Evolutionary conservation across 2,329 filamentous ascomycete genomes (phyloP).

Genomic region (Fusarium nematophilum): DNA sequence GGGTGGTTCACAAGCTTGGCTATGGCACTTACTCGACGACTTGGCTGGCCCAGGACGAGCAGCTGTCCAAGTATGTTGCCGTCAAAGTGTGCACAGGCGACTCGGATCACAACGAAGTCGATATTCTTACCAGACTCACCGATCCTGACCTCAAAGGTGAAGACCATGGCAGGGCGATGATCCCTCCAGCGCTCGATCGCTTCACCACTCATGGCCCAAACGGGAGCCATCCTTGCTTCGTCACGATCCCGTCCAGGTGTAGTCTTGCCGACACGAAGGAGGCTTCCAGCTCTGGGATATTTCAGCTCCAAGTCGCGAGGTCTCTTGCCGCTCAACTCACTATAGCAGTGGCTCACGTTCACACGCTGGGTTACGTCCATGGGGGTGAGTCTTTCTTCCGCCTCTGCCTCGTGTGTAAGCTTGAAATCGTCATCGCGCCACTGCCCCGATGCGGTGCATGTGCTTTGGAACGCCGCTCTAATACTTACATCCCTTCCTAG

Average conservation of each 20-base stretch:
- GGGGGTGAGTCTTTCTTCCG: slow-evolving; percentile 37
- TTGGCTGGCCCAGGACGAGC: slow-evolving; percentile 48
- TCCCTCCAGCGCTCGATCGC: slow-evolving; percentile 37
- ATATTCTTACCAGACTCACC: slow-evolving; percentile 36
- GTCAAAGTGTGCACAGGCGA: slow-evolving; percentile 48
- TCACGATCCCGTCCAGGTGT: slow-evolving; percentile 39
- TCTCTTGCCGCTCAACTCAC: slow-evolving; percentile 43
- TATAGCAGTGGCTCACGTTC: slow-evolving; percentile 46
- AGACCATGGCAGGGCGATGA: not conserved
- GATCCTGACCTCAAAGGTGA: not conserved
- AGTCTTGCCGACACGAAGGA: slow-evolving; percentile 38
- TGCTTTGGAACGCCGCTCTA: too few relatives aligned
- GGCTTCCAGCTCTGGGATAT: slow-evolving; percentile 14
- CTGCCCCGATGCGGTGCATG: too few relatives aligned
- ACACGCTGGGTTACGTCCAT: slow-evolving; percentile 47
- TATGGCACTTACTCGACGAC: slow-evolving; percentile 46
- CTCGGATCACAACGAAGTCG: slow-evolving; percentile 25
- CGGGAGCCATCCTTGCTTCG: slow-evolving; percentile 44
- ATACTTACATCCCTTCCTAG: slow-evolving; percentile 23
- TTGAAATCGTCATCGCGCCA: too few relatives aligned
- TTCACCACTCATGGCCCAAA: slow-evolving; percentile 45
- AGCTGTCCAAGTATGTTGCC: slow-evolving; percentile 42
- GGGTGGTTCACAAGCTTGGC: slow-evolving; percentile 45
- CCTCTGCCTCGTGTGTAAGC: not conserved
- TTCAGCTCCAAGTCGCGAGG: slow-evolving; percentile 44